Evolutionary conservation across 1,284 basidiomycete genomes (phyloP), one percentile per base, ranked within the genome.

Genomic region (Cryptococcus neoformans): DNA sequence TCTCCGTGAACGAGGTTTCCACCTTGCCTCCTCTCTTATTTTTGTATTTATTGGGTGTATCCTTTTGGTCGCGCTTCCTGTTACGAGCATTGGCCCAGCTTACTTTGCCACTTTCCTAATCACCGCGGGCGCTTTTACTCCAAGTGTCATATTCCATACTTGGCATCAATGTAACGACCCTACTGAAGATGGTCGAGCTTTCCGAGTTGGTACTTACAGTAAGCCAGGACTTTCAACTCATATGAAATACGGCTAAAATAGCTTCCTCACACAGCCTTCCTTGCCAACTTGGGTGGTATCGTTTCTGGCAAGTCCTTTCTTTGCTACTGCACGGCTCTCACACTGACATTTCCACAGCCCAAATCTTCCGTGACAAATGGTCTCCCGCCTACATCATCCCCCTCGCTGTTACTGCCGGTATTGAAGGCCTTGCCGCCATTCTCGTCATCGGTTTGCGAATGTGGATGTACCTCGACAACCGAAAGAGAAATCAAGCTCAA

Each of bases 401-500:
- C 16, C 50, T 66, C 6, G 44, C 42, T 3, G 58, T 62, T 51
- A 56, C 56, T 11, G 58, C 60, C 9, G 54, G 48, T 16, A 53
- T 64, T 37, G 62, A 60, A 44, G 57, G 11, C 6, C 44, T 61
- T 6, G 60, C 52, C 37, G 42, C 60, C 9, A 4, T 55, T 35
- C 39, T 60, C 8, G 42, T 59, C 35, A 40, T 58, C n/a, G 11
- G 28, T 9, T 49, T 67, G 12, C 55, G 65, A 41, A 37, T 56
- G 16, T 67, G 51, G 50, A 62, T 64, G 60, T 28, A 17, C 11
- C 11, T 17, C 9, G 62, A 64, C 55, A 62, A 64, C 55, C 69
- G 70, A 38, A 73, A 70, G 55, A 72, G 81, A 38, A 80, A 82
- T 62, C 73, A 63, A 49, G 69, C 57, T 28, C 81, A 82, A 63